phyloP scores from a whole-genome alignment of 2,329 filamentous ascomycete genomes.

The Coleophoma eucalyptorum region DNA sequence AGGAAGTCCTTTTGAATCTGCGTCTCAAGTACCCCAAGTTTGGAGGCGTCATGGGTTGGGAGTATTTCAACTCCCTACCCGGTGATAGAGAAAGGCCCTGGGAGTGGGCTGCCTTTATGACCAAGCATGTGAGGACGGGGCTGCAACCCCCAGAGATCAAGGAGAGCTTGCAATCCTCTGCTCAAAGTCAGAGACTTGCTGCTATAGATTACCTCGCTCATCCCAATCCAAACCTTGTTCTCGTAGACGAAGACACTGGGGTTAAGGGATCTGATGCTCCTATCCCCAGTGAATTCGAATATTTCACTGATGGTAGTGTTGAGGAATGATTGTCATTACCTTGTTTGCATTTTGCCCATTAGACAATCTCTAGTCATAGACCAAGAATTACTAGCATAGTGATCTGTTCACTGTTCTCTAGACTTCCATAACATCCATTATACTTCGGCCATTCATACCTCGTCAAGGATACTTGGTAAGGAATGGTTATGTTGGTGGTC shows the following conservation, averaged over 20 bases:
- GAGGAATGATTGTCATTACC: conserved; percentile 7
- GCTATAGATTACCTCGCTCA: neutral
- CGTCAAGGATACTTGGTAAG: no score
- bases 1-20: conserved; percentile 52
- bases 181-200: neutral
- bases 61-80: conserved; percentile 82
- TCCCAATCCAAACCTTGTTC: conserved; percentile 6
- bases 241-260: conserved; percentile 13
- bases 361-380: no score
- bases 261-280: conserved; percentile 15
- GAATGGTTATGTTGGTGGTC: no score
- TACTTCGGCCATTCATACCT: no score
- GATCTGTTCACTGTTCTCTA: no score
- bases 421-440: no score
- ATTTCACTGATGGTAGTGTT: conserved; percentile 20
- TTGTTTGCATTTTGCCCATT: no score
- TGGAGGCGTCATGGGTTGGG: conserved; percentile 92
- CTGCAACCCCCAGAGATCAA: neutral
- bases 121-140: conserved; percentile 14
- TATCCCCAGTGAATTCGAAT: conserved; percentile 20
- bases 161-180: neutral
- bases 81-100: conserved; percentile 61
- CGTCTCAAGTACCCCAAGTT: conserved; percentile 62
- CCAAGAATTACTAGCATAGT: no score
- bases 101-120: conserved; percentile 73